Conservation (phyloP, 331 rosid genomes). For the Rhamnella rubrinervis region DNA sequence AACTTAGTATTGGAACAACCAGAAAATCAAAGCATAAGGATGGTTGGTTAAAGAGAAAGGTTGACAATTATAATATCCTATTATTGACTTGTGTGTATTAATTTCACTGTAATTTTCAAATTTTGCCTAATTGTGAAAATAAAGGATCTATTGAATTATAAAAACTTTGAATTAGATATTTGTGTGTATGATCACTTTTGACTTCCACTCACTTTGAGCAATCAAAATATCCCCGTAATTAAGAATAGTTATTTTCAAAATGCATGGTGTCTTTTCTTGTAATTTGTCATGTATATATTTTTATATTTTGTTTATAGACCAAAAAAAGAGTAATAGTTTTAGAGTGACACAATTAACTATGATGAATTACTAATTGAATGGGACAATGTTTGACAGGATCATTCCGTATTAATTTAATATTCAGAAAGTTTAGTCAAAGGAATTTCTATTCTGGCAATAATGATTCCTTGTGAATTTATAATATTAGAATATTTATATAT, state of each 20-base stretch:
- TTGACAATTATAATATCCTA: not conserved
- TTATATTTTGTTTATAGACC: too few species aligned
- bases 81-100: not conserved
- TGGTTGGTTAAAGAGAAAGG: conserved; percentile 4
- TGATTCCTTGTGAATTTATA: too few species aligned
- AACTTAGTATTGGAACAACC: not conserved
- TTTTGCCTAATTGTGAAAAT: conserved; percentile 6
- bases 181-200: conserved; percentile 9
- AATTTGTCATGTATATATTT: too few species aligned
- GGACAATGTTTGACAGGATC: too few species aligned
- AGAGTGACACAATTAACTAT: too few species aligned
- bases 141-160: too few species aligned
- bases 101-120: not conserved
- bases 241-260: conserved; percentile 6
- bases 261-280: not conserved
- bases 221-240: not conserved
- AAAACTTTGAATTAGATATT: not conserved
- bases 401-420: not conserved
- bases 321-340: too few species aligned
- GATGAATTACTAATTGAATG: not conserved
- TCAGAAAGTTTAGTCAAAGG: not conserved
- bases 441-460: not conserved
- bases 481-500: too few species aligned
- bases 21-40: not conserved
- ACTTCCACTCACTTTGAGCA: not conserved